Conservation (phyloP, 2,329 filamentous ascomycete species). For the Aspergillus carbonarius region DNA sequence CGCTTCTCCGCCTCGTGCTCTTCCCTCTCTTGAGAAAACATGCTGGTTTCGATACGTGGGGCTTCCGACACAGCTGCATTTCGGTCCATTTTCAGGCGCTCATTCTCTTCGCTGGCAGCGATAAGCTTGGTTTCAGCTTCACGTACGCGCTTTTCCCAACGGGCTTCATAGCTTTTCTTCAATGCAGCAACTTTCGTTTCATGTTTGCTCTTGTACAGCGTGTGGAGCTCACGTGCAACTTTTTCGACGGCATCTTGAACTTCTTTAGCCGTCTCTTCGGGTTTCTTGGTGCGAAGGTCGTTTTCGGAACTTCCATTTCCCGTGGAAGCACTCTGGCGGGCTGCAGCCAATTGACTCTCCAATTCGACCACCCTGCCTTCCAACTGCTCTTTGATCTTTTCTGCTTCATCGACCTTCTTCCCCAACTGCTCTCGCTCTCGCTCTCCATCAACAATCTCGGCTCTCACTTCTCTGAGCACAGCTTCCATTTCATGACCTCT, state of each 20-base stretch:
- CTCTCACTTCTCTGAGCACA: slow-evolving; percentile 74
- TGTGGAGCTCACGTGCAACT: slow-evolving; percentile 89
- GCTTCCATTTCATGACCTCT: slow-evolving; percentile 82
- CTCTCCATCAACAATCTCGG: slow-evolving; percentile 75
- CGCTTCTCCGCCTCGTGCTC: slow-evolving; percentile 66
- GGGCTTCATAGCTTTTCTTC: slow-evolving; percentile 75
- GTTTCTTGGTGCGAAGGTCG: slow-evolving; percentile 39
- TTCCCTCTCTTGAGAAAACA: slow-evolving; percentile 51
- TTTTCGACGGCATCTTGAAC: slow-evolving; percentile 85
- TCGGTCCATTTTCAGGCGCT: slow-evolving; percentile 65
- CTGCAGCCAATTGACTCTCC: slow-evolving; percentile 46
- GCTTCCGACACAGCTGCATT: slow-evolving; percentile 66
- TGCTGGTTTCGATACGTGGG: slow-evolving; percentile 47
- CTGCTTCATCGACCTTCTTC: slow-evolving; percentile 72
- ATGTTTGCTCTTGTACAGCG: slow-evolving; percentile 94
- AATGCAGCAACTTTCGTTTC: slow-evolving; percentile 92
- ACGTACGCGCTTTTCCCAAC: slow-evolving; percentile 83
- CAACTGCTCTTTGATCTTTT: slow-evolving; percentile 55
- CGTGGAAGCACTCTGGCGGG: slow-evolving; percentile 33
- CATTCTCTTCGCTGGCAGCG: slow-evolving; percentile 70
- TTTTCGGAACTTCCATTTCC: slow-evolving; percentile 33
- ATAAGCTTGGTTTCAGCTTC: slow-evolving; percentile 73
- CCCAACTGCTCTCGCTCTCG: slow-evolving; percentile 78
- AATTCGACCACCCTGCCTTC: slow-evolving; percentile 49
- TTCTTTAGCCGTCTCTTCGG: slow-evolving; percentile 57